Evolutionary conservation across 2,329 filamentous ascomycete genomes (phyloP), one percentile per base, ranked within the genome.

Genomic region (Sporothrix globosa): DNA sequence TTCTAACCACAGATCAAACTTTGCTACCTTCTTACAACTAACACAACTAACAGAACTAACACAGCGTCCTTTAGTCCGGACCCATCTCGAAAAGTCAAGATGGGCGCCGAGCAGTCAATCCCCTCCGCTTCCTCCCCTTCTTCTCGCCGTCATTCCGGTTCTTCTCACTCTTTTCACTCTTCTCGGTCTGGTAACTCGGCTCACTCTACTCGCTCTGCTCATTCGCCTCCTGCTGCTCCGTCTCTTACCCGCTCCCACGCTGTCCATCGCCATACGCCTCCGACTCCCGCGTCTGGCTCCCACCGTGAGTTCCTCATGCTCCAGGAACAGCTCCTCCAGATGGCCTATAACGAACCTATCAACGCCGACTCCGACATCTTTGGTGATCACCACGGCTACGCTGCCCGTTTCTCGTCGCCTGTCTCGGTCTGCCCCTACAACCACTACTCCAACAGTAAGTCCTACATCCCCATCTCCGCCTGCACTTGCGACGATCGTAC

Each of bases 51-150:
- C 27, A 30, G 3, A 30, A 50, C 24, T 10, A 21, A 9, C 27
- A 52, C 19, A 53, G 4, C 7, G n/a, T 19, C 46, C 17, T 46
- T 9, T n/a, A 68, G n/a, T 46, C 39, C n/a, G 39, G 11, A 19
- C 11, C 39, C 39, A 46, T 46, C n/a, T 61, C 39, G 58, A 24
- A 2, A 2, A 10, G 5, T 19, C 21, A 66, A 58, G 21, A 69
- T 69, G 67, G 67, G 67, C 39, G 41, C 54, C 44, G 39, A 41
- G 54, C 67, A 69, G 44, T 69, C 34, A 19, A 3, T 39, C 30
- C 11, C 54, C n/a, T 30, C 17, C 54, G n/a, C 52, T n/a, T 19
- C 54, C 1, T 58, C 58, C n/a, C 44, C 19, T 1, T 50, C 14
- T 50, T 50, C 46, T 17, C 13, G 44, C 44, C 44, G 17, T 19